Percentiles rank a stretch among this genome's conserved stretches.
phyloP scores from a whole-genome alignment of 768 basidiomycete genomes.

The Kondoa malvinella region DNA sequence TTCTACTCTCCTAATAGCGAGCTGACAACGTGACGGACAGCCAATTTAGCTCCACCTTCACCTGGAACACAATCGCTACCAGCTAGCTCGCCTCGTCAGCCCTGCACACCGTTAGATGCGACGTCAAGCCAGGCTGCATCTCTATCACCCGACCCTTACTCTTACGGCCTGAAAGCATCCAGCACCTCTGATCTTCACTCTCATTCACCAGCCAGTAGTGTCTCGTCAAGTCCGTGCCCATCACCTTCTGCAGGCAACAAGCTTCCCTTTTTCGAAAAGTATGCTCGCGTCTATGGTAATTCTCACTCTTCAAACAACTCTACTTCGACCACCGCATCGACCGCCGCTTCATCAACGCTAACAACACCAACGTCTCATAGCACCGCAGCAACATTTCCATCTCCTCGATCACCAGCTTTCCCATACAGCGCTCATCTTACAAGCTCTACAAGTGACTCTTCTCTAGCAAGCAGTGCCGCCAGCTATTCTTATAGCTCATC shows the following conservation, averaged over 20 bases:
- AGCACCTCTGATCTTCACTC: neutral
- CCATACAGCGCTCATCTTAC: neutral
- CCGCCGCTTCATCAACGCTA: neutral
- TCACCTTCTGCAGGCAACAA: neutral
- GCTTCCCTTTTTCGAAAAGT: constrained; percentile 6
- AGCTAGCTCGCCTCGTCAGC: neutral
- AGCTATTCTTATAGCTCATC: neutral
- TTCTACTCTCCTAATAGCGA: neutral
- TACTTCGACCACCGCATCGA: constrained; percentile 11
- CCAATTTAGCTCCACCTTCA: neutral
- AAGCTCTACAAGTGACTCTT: neutral
- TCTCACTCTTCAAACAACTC: neutral
- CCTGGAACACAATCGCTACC: neutral
- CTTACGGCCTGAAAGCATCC: too few relatives aligned
- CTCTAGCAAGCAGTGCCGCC: neutral
- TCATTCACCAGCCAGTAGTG: neutral
- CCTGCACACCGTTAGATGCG: neutral
- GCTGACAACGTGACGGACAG: neutral
- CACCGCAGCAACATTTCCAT: neutral
- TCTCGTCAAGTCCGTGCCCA: neutral
- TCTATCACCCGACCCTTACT: neutral
- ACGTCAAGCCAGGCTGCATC: neutral
- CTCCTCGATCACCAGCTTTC: neutral
- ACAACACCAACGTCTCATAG: neutral
- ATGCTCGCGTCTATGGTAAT: constrained; percentile 1